Evolutionary conservation across 495 filamentous ascomycete species (phyloP).

Genomic region (Xylaria curta): DNA sequence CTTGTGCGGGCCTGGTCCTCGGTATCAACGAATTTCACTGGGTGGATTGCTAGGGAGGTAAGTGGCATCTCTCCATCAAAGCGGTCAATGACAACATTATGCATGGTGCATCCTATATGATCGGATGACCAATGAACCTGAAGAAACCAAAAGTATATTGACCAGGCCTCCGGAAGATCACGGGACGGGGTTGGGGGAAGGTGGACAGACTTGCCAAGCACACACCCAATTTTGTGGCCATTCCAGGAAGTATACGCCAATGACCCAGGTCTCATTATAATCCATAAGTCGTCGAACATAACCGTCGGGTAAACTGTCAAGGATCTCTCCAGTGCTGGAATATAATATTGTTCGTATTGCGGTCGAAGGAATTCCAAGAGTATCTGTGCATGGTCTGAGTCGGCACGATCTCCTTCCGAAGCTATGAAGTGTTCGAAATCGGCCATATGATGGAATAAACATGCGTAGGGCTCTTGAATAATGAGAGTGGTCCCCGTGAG

Average conservation of each 20-base stretch:
- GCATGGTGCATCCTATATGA: not conserved
- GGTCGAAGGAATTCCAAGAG: conserved; percentile 10
- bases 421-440: not conserved
- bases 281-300: conserved; percentile 6
- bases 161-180: not conserved
- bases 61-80: conserved; percentile 7
- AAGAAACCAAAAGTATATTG: conserved; percentile 14
- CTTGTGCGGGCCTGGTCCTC: not conserved
- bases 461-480: conserved; percentile 3
- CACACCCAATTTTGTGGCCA: not conserved
- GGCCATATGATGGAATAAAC: conserved; percentile 1
- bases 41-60: not conserved
- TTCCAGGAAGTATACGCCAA: not conserved
- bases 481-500: not conserved
- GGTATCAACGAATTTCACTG: not conserved
- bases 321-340: not conserved
- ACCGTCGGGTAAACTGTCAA: not conserved
- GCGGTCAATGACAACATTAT: not conserved
- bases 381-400: not conserved
- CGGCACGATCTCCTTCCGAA: not conserved
- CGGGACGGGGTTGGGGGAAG: not conserved
- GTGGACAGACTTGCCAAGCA: not conserved
- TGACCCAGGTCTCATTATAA: not conserved
- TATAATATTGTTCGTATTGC: not conserved
- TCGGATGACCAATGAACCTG: conserved; percentile 7